Evolutionary conservation across 2,329 filamentous ascomycete species (phyloP), one percentile per base, ranked within the genome.

Genomic region (Pseudovirgaria hyperparasitica): DNA sequence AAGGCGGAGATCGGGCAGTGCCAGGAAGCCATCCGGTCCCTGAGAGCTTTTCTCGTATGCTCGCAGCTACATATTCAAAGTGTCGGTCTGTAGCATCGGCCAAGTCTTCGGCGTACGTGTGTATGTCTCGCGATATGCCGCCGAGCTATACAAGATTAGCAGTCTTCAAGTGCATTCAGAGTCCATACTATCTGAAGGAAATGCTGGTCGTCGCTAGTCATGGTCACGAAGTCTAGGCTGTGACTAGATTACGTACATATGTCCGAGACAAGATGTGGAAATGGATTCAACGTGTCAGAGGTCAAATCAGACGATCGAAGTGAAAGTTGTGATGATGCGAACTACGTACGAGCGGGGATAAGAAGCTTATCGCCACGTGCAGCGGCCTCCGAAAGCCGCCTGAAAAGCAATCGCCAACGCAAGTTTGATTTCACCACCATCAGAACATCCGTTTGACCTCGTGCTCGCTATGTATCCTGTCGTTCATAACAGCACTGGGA

Each of bases 51-150:
- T 84, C 75, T 48, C 81, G 73, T 24, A 94, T 63, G 19, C 68
- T 63, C 19, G 66, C 62, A 28, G 85, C 81, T 23, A 82, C 74
- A 33, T 68, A 65, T 44, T 93, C 82, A 53, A 93, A 76, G 47
- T 85, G 74, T 32, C 69, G 66, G 55, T 94, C 82, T 50, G 92
- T 72, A 39, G 76, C 78, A 37, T 84, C 77, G 49, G 82, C 82
- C 34, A 87, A 67, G 28, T 81, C 68, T 40, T 67, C 63, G 10
- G 78, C 76, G 53, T 84, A 85, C 37, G 64, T 65, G 35, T 70
- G 70, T 48, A 87, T 64, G 44, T 86, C 74, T 55, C 70, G 62
- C 8, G 69, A 66, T 37, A 73, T 64, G 32, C 62, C 65, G 24
- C 67, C 56, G 27, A 73, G 61, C 70, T 74, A 28, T 27, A 22